A percentile compares a stretch with the other conserved stretches of the same genome.
These are phyloP conservation scores for Candida gorgasii DNA, from an alignment of 805 yeast species.

Conservation along the genomic window DNA sequence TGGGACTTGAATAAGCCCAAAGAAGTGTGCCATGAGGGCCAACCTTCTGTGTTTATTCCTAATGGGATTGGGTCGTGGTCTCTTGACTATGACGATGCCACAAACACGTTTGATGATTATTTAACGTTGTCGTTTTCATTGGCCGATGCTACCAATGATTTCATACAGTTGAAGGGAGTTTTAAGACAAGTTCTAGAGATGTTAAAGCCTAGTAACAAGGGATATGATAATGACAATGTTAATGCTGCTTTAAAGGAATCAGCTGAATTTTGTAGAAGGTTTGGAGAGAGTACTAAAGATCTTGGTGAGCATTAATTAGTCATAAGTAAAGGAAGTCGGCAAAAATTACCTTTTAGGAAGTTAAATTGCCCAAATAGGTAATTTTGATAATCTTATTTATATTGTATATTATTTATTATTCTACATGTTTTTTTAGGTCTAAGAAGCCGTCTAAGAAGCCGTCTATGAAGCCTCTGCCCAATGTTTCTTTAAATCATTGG, in stretches of 20 bases:
- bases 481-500: slow-evolving; percentile 24
- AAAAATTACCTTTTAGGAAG: not conserved
- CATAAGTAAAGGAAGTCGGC: not conserved
- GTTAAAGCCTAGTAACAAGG: slow-evolving; percentile 2
- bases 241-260: slow-evolving; percentile 32
- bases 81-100: not conserved
- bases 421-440: too few relatives aligned
- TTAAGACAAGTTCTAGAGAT: slow-evolving; percentile 21
- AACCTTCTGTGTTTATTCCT: slow-evolving; percentile 34
- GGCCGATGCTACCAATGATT: slow-evolving; percentile 36
- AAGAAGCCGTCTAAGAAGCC: too few relatives aligned
- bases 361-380: too few relatives aligned
- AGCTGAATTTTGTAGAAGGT: slow-evolving; percentile 24
- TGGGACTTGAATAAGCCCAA: slow-evolving; percentile 28
- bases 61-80: slow-evolving; percentile 31
- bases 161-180: slow-evolving; percentile 34
- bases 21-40: slow-evolving; percentile 23
- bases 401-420: not conserved
- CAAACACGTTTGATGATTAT: slow-evolving; percentile 21
- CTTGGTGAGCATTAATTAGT: too few relatives aligned
- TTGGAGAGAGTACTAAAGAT: too few relatives aligned
- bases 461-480: slow-evolving; percentile 17
- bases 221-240: slow-evolving; percentile 27
- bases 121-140: slow-evolving; percentile 37
- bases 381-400: too few relatives aligned